Evolutionary conservation across 2,329 filamentous ascomycete genomes (phyloP).

Genomic region (Coniochaeta sp.): DNA sequence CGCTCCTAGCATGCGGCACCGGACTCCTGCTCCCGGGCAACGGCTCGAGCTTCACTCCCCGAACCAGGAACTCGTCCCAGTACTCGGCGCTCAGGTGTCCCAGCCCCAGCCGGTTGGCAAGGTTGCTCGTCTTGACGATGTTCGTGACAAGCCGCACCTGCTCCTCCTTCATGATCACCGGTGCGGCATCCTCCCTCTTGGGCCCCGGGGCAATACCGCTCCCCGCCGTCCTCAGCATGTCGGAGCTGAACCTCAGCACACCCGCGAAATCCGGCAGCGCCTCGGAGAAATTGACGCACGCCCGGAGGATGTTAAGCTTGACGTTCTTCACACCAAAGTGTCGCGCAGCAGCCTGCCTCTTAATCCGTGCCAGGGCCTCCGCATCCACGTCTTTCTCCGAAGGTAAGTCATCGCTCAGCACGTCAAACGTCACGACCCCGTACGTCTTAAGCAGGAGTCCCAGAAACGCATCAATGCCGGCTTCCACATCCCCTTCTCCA

Average conservation of each 20-base stretch:
- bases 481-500: constrained; percentile 57
- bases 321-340: constrained; percentile 71
- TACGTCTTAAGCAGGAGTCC: constrained; percentile 56
- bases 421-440: constrained; percentile 50
- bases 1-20: constrained; percentile 55
- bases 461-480: constrained; percentile 58
- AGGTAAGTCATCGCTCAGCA: constrained; percentile 12
- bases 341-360: constrained; percentile 49
- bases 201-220: constrained; percentile 69
- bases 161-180: constrained; percentile 70
- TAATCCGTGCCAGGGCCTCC: constrained; percentile 49
- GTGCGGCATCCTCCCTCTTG: constrained; percentile 60
- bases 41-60: constrained; percentile 65
- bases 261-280: constrained; percentile 87
- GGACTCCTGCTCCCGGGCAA: constrained; percentile 53
- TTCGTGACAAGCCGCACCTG: constrained; percentile 79
- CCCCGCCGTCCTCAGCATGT: constrained; percentile 75
- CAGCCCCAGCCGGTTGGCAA: constrained; percentile 70
- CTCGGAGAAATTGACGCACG: constrained; percentile 92
- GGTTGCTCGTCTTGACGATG: constrained; percentile 72
- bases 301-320: constrained; percentile 79
- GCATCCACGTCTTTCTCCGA: constrained; percentile 41
- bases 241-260: constrained; percentile 79
- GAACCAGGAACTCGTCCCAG: constrained; percentile 93
- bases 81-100: constrained; percentile 71